Conservation (phyloP, 1,139 yeast genomes). For the Yamadazyma jaroonii region DNA sequence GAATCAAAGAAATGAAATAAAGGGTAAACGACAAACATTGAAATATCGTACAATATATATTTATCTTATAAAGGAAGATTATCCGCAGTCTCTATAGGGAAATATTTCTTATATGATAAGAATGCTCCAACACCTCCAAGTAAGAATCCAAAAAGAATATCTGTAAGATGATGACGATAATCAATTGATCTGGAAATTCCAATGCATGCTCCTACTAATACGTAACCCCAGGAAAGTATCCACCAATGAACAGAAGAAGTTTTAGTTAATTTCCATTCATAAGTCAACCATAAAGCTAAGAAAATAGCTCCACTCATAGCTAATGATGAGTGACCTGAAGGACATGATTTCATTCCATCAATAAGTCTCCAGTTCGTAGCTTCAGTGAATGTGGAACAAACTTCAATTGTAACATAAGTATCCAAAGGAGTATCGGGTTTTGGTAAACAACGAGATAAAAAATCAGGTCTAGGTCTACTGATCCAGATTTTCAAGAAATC, state of each 20-base stretch:
- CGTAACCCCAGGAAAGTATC: conserved; percentile 20
- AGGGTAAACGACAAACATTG: not conserved
- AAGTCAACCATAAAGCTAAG: conserved; percentile 38
- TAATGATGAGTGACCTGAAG: conserved; percentile 46
- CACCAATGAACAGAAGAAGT: conserved; percentile 13
- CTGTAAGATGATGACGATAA: conserved; percentile 44
- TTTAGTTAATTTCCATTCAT: conserved; percentile 25
- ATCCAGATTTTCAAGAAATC: conserved; percentile 46
- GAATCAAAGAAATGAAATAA: not conserved
- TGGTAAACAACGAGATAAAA: conserved; percentile 42
- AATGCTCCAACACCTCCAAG: conserved; percentile 25
- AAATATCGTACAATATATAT: too few species aligned
- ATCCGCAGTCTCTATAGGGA: conserved; percentile 8
- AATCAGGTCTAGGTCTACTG: conserved; percentile 48
- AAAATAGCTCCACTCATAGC: conserved; percentile 40
- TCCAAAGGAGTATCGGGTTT: conserved; percentile 25
- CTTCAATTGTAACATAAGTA: conserved; percentile 31
- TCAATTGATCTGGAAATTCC: conserved; percentile 42
- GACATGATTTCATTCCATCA: conserved; percentile 48
- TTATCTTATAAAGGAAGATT: conserved; percentile 4
- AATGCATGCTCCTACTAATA: conserved; percentile 32
- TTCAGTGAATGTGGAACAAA: conserved; percentile 32
- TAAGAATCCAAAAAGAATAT: conserved; percentile 34
- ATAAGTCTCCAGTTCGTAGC: conserved; percentile 25
- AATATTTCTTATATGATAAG: conserved; percentile 26